Percentiles rank a stretch among this genome's conserved stretches.
Evolutionary conservation across 1,284 basidiomycete genomes (phyloP).

Genomic region (Vanrija sp.): DNA sequence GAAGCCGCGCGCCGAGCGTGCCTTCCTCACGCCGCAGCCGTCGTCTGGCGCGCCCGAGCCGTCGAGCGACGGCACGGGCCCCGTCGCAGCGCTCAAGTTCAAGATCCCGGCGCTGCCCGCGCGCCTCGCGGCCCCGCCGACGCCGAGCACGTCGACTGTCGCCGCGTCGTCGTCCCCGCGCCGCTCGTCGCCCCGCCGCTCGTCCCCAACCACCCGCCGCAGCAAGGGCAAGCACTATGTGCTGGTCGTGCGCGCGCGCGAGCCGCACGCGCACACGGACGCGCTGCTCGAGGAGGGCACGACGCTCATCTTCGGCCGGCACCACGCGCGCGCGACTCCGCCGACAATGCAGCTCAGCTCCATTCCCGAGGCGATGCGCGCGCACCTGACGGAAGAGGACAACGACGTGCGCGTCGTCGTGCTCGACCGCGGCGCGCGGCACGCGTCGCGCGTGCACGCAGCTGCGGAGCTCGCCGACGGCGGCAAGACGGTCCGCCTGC

Average conservation of each 20-base stretch:
- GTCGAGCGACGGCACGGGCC: constrained; percentile 16
- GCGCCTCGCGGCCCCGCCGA: constrained; percentile 21
- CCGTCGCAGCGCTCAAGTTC: constrained; percentile 10
- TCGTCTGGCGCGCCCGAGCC: constrained; percentile 14
- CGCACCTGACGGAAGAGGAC: constrained; percentile 5
- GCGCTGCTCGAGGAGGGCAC: constrained; percentile 16
- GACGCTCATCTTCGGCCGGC: constrained; percentile 40
- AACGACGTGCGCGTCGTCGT: constrained; percentile 24
- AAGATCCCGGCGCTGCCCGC: constrained; percentile 18
- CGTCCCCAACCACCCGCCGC: constrained; percentile 11
- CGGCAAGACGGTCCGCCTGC: constrained; percentile 22
- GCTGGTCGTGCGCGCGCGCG: neutral
- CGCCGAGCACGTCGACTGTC: constrained; percentile 42
- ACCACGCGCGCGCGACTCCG: constrained; percentile 15
- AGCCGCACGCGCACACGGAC: neutral
- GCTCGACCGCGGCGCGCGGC: constrained; percentile 38
- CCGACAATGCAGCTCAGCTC: neutral
- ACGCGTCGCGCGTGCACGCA: constrained; percentile 44
- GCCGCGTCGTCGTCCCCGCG: constrained; percentile 40
- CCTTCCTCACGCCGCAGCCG: too few relatives aligned
- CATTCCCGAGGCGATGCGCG: neutral
- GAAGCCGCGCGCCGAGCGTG: too few relatives aligned
- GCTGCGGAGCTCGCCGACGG: constrained; percentile 26
- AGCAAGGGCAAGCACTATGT: neutral
- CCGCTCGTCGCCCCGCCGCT: constrained; percentile 19